These are phyloP conservation scores for Neophaeococcomyces mojaviensis DNA, from an alignment of 2,329 filamentous ascomycete genomes.

Conservation along the genomic window DNA sequence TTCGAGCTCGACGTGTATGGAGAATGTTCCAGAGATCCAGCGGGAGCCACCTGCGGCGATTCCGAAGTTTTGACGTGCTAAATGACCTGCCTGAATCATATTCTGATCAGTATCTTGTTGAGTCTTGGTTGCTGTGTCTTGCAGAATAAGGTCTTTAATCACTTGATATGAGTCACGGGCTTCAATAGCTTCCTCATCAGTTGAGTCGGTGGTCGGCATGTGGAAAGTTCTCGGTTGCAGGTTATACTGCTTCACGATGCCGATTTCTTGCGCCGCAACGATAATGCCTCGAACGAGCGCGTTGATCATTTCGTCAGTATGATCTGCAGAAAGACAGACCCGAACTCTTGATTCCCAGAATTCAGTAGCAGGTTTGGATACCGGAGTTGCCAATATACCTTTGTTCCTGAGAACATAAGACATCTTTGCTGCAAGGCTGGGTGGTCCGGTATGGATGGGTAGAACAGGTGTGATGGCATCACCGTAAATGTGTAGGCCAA, in stretches of 20 bases:
- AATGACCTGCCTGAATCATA: constrained; percentile 5
- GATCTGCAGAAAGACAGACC: constrained; percentile 10
- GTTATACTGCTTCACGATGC: background rate
- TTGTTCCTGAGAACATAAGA: constrained; percentile 7
- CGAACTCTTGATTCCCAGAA: constrained; percentile 12
- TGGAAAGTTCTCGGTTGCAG: background rate
- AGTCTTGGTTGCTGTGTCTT: background rate
- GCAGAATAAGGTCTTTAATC: constrained; percentile 3
- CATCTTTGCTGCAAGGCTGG: constrained; percentile 11
- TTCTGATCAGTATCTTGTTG: background rate
- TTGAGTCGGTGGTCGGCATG: background rate
- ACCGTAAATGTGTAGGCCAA: constrained; percentile 8
- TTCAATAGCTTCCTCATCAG: constrained; percentile 1
- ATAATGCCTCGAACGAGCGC: constrained; percentile 3
- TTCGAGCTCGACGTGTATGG: constrained; percentile 9
- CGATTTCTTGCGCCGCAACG: constrained; percentile 5
- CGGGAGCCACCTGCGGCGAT: constrained; percentile 9
- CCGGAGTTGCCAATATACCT: constrained; percentile 8
- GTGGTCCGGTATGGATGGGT: constrained; percentile 8
- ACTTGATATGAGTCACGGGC: background rate
- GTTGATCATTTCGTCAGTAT: constrained; percentile 6
- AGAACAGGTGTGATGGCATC: constrained; percentile 7
- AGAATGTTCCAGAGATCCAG: constrained; percentile 9
- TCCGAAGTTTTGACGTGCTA: constrained; percentile 2
- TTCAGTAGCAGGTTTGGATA: constrained; percentile 8